Conservation (phyloP, 345 rosid species). For the Salix exigua region DNA sequence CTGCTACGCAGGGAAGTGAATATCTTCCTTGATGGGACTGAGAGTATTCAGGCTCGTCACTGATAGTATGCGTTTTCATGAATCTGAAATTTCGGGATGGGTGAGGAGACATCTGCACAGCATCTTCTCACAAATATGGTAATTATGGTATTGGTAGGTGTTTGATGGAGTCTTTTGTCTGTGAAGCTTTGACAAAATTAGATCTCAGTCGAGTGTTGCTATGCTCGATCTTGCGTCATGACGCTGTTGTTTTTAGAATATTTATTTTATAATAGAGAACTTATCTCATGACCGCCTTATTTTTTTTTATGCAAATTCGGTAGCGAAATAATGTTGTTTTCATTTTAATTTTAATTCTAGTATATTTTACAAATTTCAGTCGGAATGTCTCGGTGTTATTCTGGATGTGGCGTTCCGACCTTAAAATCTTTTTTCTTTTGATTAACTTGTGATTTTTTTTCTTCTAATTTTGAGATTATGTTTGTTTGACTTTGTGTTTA, state of each 20-base stretch:
- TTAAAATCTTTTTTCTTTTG: too few species aligned
- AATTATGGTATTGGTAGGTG: slow-evolving; percentile 91
- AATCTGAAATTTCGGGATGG: slow-evolving; percentile 55
- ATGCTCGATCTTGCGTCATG: background rate
- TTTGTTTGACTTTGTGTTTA: too few species aligned
- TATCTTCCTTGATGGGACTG: background rate
- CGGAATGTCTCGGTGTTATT: too few species aligned
- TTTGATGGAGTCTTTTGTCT: background rate
- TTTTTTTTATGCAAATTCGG: background rate
- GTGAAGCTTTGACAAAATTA: background rate
- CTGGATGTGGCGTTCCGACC: too few species aligned
- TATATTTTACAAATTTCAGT: too few species aligned
- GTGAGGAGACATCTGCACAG: slow-evolving; percentile 82
- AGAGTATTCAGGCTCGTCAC: background rate
- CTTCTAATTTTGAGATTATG: too few species aligned
- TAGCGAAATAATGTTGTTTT: too few species aligned
- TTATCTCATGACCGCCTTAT: background rate
- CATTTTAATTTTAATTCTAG: too few species aligned
- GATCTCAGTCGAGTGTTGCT: background rate
- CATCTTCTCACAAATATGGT: slow-evolving; percentile 74
- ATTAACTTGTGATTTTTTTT: too few species aligned
- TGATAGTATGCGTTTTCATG: background rate
- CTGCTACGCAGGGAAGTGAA: slow-evolving; percentile 72
- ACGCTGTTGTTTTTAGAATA: background rate
- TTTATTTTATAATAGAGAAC: background rate